phyloP scores from a whole-genome alignment of 169 alveolate species.

The Plasmodium gonderi region DNA sequence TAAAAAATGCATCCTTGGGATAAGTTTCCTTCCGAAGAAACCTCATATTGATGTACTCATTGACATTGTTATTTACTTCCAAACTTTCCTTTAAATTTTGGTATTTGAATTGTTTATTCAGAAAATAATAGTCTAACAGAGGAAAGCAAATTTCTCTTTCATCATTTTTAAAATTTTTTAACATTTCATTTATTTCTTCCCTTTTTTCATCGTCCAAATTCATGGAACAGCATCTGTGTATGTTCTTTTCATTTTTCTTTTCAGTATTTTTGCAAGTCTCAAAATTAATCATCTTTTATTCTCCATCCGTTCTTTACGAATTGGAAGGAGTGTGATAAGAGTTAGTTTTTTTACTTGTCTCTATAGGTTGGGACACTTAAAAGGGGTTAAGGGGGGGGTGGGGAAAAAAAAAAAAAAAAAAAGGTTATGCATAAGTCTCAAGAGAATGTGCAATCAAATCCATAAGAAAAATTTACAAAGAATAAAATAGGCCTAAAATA shows the following conservation, averaged over 20 bases:
- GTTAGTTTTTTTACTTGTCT: background rate
- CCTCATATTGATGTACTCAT: conserved; percentile 58
- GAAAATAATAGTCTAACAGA: conserved; percentile 51
- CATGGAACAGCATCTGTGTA: background rate
- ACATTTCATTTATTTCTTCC: conserved; percentile 48
- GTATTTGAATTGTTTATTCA: conserved; percentile 53
- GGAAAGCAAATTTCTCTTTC: conserved; percentile 60
- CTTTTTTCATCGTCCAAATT: conserved; percentile 11
- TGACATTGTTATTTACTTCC: conserved; percentile 15
- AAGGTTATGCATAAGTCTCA: background rate
- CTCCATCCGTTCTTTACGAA: conserved; percentile 35
- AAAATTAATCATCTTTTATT: conserved; percentile 38
- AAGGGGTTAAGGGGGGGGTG: background rate
- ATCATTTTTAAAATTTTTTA: conserved; percentile 54
- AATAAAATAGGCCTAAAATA: background rate
- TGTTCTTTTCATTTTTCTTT: conserved; percentile 38
- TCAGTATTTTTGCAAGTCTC: conserved; percentile 16
- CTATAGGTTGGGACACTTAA: no score
- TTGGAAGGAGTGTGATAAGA: background rate
- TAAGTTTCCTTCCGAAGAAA: conserved; percentile 39
- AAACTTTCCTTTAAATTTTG: conserved; percentile 65
- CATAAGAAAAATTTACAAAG: background rate
- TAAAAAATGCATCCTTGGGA: conserved; percentile 35
- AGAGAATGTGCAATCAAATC: background rate
- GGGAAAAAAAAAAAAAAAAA: background rate